These are phyloP conservation scores for Dactylonectria macrodidyma DNA, from an alignment of 2,329 filamentous ascomycete genomes.

Conservation along the genomic window DNA sequence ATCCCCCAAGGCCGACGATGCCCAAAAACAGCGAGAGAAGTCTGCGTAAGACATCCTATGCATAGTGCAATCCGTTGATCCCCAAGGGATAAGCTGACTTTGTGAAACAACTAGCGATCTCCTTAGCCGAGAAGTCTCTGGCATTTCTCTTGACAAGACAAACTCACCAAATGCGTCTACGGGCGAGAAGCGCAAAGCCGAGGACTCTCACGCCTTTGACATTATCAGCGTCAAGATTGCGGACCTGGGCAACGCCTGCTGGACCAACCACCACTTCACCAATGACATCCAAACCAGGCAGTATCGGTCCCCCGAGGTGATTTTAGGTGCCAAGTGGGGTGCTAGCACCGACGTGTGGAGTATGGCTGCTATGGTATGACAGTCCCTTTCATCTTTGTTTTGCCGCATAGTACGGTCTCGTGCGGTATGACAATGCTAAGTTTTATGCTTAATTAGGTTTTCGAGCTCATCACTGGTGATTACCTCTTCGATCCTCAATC, in stretches of 20 bases:
- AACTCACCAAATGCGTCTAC: slow-evolving; percentile 64
- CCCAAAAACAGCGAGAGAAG: slow-evolving; percentile 90
- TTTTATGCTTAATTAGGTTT: slow-evolving; percentile 80
- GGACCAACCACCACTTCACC: slow-evolving; percentile 99
- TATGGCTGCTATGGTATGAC: slow-evolving; percentile 96
- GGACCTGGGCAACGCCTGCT: slow-evolving; percentile 97
- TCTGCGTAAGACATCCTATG: slow-evolving; percentile 79
- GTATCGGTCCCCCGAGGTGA: slow-evolving; percentile 97
- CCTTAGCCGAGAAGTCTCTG: slow-evolving; percentile 92
- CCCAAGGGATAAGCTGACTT: slow-evolving; percentile 23
- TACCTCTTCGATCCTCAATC: slow-evolving; percentile 99
- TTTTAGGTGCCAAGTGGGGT: slow-evolving; percentile 96
- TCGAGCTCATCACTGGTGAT: slow-evolving; percentile 97
- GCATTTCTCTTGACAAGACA: slow-evolving; percentile 90
- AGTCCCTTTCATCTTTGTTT: neutral
- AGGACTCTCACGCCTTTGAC: slow-evolving; percentile 72
- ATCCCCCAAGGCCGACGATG: slow-evolving; percentile 71
- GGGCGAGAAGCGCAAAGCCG: slow-evolving; percentile 75
- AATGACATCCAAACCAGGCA: slow-evolving; percentile 99
- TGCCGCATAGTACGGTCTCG: neutral
- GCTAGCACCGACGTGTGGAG: slow-evolving; percentile 99
- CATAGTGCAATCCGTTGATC: neutral
- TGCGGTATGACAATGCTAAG: slow-evolving; percentile 26
- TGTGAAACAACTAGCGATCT: slow-evolving; percentile 74
- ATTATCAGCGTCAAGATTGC: slow-evolving; percentile 99